Evolutionary conservation across 768 basidiomycete species (phyloP), one percentile per base, ranked within the genome.

Genomic region (Lactarius quietus): DNA sequence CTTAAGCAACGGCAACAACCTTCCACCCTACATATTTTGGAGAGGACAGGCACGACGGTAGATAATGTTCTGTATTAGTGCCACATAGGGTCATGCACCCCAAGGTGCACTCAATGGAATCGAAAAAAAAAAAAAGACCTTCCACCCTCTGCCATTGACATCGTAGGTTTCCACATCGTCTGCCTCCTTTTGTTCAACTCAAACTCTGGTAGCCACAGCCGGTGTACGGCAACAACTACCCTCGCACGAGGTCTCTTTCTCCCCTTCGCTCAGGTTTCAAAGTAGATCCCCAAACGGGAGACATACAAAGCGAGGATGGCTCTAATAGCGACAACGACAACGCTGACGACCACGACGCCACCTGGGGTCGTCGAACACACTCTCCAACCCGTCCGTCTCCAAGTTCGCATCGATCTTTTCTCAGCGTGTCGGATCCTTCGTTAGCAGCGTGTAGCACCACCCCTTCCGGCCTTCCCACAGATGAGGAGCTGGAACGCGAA

Each of bases 401-500:
- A 82, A 86, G 70, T 82, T 92, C 65, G 91, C 90, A 45, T 81
- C 88, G 17, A 88, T 81, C 74, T 81, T 93, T 63, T 89, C 89
- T 7, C 87, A 90, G 67, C 83, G 86, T 41, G 85, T 93, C n/a
- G 85, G 85, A 48, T 83, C 82, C 20, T 78, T 92, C 63, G 83
- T 92, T 62, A 83, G 80, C 48, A 81, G 80, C 53, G 81, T 83
- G 72, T 68, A 70, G 73, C 35, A 41, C 69, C 72, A 3, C 76
- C 81, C 7, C 71, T 70, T 5, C 77, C 78, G 18, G 65, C 64
- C 76, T 83, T n/a, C 89, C 83, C 2, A 84, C 87, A 1, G 90
- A 92, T 71, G 89, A 87, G 0, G 89, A 94, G 72, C 76, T 94
- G 10, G 92, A 93, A 75, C 90, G 89, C 3, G 88, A 92, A 66